phyloP scores from a whole-genome alignment of 495 filamentous ascomycete genomes.

The Saxispiralis lemnorum region DNA sequence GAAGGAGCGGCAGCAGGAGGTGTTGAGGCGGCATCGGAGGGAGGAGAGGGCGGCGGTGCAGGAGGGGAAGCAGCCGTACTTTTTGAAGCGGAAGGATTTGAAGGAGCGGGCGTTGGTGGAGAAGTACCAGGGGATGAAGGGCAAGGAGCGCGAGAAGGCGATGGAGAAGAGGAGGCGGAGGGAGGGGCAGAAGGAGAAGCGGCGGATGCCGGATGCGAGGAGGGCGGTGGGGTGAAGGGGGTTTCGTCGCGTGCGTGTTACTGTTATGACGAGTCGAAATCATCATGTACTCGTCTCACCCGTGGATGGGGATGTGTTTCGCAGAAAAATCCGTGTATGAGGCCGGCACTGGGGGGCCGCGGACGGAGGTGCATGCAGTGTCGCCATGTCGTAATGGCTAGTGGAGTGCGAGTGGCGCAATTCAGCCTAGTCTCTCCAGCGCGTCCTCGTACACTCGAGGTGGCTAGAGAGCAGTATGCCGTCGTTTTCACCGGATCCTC shows the following conservation, averaged over 20 bases:
- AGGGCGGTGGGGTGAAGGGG: neutral
- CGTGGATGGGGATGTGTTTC: too few relatives aligned
- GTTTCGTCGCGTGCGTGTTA: neutral
- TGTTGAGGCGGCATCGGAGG: slow-evolving; percentile 55
- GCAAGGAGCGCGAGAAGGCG: slow-evolving; percentile 57
- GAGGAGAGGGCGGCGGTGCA: slow-evolving; percentile 66
- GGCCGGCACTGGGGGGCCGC: too few relatives aligned
- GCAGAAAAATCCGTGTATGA: too few relatives aligned
- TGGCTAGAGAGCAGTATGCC: too few relatives aligned
- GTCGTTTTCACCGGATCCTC: too few relatives aligned
- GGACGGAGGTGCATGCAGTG: too few relatives aligned
- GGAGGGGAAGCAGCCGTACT: slow-evolving; percentile 85
- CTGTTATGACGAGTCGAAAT: too few relatives aligned
- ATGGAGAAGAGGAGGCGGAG: slow-evolving; percentile 78
- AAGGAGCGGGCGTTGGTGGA: slow-evolving; percentile 69
- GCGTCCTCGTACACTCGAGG: too few relatives aligned
- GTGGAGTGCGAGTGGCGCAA: too few relatives aligned
- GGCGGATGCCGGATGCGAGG: slow-evolving; percentile 52
- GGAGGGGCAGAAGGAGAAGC: slow-evolving; percentile 60
- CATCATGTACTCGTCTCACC: too few relatives aligned
- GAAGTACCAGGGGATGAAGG: slow-evolving; percentile 62
- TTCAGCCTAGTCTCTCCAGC: too few relatives aligned
- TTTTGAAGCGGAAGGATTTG: slow-evolving; percentile 73
- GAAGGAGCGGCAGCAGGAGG: slow-evolving; percentile 45
- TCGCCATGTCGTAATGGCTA: too few relatives aligned